phyloP scores from a whole-genome alignment of 106 monocot species.

The Posidonia australis region DNA sequence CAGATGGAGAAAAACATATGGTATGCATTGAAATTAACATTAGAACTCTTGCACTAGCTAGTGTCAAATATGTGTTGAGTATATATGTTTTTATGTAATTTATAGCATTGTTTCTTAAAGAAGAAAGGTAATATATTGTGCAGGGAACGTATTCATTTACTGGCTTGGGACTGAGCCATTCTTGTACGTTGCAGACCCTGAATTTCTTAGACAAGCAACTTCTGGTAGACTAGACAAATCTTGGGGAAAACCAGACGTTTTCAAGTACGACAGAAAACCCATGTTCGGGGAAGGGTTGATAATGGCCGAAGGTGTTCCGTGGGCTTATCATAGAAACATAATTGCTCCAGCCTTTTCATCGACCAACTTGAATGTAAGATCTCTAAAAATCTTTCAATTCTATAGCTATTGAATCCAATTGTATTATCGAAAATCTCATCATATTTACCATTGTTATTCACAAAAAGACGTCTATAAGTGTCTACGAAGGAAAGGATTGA shows the following conservation, averaged over 20 bases:
- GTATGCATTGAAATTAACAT: slow-evolving; percentile 17
- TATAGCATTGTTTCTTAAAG: too few relatives aligned
- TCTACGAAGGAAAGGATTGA: too few relatives aligned
- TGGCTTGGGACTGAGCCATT: slow-evolving; percentile 87
- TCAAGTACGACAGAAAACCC: slow-evolving; percentile 51
- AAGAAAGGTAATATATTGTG: not conserved
- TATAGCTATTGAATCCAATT: too few relatives aligned
- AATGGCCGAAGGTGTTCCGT: slow-evolving; percentile 54
- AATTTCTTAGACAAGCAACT: slow-evolving; percentile 16
- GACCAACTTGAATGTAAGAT: slow-evolving; percentile 50
- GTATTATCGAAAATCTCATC: too few relatives aligned
- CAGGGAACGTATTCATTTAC: slow-evolving; percentile 76
- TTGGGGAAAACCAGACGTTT: slow-evolving; percentile 38
- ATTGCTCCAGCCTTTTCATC: slow-evolving; percentile 54
- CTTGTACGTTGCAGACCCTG: slow-evolving; percentile 19
- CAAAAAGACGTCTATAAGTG: too few relatives aligned
- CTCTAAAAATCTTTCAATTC: not conserved
- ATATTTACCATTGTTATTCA: too few relatives aligned
- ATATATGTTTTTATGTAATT: too few relatives aligned
- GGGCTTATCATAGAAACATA: slow-evolving; percentile 50
- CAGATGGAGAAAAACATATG: slow-evolving; percentile 54
- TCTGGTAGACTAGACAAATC: not conserved
- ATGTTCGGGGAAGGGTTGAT: slow-evolving; percentile 65
- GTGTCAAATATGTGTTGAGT: not conserved
- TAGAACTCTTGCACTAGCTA: not conserved